A percentile compares a stretch with the other conserved stretches of the same genome.
Evolutionary conservation across 2,329 filamentous ascomycete genomes (phyloP).

Genomic region (Neonectria hederae): DNA sequence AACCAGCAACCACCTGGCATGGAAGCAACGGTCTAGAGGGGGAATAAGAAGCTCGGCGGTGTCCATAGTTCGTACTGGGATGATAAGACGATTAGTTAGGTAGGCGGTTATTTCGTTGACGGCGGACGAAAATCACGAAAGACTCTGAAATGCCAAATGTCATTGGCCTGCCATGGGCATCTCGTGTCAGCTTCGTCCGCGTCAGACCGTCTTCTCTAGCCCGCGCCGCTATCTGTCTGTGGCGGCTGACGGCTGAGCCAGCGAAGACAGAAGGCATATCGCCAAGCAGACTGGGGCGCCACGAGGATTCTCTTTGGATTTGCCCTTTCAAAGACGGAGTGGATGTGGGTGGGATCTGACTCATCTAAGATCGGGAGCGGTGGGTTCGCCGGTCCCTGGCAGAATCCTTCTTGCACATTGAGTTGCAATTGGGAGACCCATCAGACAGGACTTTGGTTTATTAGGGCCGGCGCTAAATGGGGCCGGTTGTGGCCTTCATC

Average conservation of each 20-base stretch:
- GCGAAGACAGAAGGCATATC: neutral
- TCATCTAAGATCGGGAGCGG: slow-evolving; percentile 1
- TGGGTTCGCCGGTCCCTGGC: neutral
- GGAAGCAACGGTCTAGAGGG: neutral
- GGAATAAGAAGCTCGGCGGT: neutral
- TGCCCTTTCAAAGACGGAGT: neutral
- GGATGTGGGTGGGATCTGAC: neutral
- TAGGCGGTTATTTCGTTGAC: no score
- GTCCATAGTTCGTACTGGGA: neutral
- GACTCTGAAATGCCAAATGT: neutral
- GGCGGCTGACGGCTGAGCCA: neutral
- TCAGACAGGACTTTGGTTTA: neutral
- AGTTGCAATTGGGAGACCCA: neutral
- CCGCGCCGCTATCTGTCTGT: neutral
- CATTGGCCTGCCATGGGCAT: neutral
- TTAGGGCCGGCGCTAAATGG: neutral
- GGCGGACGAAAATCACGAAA: neutral
- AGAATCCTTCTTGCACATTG: neutral
- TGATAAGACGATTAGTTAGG: neutral
- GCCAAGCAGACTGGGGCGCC: neutral
- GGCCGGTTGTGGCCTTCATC: neutral
- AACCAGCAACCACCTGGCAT: neutral
- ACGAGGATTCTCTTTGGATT: neutral
- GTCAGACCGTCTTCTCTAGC: neutral
- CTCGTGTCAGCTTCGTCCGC: neutral